A percentile compares a stretch with the other conserved stretches of the same genome.
These are phyloP conservation scores for Gamarada debralockiae DNA, from an alignment of 495 filamentous ascomycete species.

Conservation along the genomic window DNA sequence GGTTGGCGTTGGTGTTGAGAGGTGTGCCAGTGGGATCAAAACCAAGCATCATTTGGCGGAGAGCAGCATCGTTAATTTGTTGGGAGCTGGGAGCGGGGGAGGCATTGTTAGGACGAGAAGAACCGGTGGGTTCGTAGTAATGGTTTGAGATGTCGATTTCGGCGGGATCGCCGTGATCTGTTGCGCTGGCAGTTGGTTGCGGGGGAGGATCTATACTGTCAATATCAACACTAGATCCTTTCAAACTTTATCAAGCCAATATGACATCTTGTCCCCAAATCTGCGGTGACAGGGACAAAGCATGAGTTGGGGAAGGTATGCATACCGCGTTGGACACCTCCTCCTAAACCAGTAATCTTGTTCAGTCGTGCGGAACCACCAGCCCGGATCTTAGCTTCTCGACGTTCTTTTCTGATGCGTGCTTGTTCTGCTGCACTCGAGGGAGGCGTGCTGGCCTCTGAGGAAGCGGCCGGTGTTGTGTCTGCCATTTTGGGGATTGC, in stretches of 20 bases:
- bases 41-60: conserved; percentile 45
- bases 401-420: conserved; percentile 81
- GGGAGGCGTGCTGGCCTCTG: conserved; percentile 27
- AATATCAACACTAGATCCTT: too few species aligned
- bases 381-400: conserved; percentile 85
- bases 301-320: background rate
- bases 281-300: too few species aligned
- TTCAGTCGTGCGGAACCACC: conserved; percentile 76
- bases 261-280: too few species aligned
- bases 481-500: conserved; percentile 28
- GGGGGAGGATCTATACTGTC: conserved; percentile 16
- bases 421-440: conserved; percentile 73
- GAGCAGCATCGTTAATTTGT: conserved; percentile 19
- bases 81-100: conserved; percentile 32
- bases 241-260: too few species aligned
- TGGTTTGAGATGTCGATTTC: conserved; percentile 68
- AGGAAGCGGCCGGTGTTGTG: conserved; percentile 10
- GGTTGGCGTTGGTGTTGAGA: conserved; percentile 27
- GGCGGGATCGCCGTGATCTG: conserved; percentile 55
- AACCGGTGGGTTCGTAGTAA: conserved; percentile 40
- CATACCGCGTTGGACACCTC: conserved; percentile 52
- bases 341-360: conserved; percentile 76
- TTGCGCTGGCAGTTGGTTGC: conserved; percentile 6
- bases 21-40: conserved; percentile 35
- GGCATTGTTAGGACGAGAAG: conserved; percentile 27